phyloP scores from a whole-genome alignment of 495 filamentous ascomycete species.

The Acidiella bohemica region DNA sequence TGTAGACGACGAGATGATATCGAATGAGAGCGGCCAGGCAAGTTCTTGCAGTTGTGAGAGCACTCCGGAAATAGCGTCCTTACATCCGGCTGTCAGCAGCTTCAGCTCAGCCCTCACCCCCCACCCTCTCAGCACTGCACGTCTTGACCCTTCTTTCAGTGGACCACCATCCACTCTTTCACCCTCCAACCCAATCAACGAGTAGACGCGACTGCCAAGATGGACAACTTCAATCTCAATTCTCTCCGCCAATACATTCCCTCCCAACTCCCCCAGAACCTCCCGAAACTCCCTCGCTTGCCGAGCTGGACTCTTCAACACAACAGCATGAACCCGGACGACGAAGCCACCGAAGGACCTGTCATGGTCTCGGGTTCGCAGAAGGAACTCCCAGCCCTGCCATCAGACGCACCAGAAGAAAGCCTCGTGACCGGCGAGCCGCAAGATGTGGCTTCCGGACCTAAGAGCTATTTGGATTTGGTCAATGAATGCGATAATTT shows the following conservation, averaged over 20 bases:
- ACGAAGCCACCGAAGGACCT: neutral
- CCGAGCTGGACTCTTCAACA: slow-evolving; percentile 6
- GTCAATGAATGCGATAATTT: slow-evolving; percentile 32
- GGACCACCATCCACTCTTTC: too few species aligned
- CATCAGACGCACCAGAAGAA: neutral
- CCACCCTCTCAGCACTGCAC: too few species aligned
- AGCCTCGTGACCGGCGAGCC: slow-evolving; percentile 1
- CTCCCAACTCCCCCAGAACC: slow-evolving; percentile 12
- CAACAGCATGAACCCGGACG: slow-evolving; percentile 12
- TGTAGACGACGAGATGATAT: too few species aligned
- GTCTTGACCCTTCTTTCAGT: too few species aligned
- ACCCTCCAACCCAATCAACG: too few species aligned
- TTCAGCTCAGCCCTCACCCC: too few species aligned
- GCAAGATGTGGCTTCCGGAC: slow-evolving; percentile 4
- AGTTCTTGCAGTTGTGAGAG: too few species aligned
- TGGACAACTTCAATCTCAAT: slow-evolving; percentile 18
- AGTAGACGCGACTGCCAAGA: too few species aligned
- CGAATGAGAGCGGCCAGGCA: too few species aligned
- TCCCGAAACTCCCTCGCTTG: slow-evolving; percentile 16
- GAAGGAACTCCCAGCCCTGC: neutral
- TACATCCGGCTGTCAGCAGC: too few species aligned
- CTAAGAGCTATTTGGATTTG: slow-evolving; percentile 27
- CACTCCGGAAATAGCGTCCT: too few species aligned
- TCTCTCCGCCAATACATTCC: slow-evolving; percentile 15
- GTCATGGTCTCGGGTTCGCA: neutral